phyloP scores from a whole-genome alignment of 345 rosid species.

The Citrus sp. region DNA sequence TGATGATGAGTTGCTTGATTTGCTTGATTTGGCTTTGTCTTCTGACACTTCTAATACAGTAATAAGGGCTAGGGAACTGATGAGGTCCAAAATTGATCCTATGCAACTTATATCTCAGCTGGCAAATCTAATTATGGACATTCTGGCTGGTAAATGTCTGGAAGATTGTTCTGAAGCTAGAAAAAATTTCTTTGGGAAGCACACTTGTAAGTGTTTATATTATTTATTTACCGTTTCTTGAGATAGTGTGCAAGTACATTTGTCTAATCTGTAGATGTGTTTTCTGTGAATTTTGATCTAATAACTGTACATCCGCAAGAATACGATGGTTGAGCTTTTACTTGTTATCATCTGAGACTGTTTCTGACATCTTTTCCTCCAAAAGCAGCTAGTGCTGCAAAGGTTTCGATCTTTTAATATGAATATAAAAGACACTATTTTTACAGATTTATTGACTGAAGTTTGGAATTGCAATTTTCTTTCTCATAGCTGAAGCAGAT shows the following conservation, averaged over 20 bases:
- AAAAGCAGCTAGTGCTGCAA: background rate
- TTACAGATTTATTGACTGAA: background rate
- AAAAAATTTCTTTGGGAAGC: constrained; percentile 51
- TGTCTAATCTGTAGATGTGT: background rate
- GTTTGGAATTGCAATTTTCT: constrained; percentile 10
- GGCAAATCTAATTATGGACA: constrained; percentile 90
- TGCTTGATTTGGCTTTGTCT: constrained; percentile 89
- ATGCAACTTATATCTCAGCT: constrained; percentile 91
- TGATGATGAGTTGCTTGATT: constrained; percentile 88
- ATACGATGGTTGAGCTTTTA: background rate
- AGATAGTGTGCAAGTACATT: background rate
- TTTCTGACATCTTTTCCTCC: background rate
- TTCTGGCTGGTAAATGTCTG: constrained; percentile 64
- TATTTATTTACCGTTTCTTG: background rate
- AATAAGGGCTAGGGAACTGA: constrained; percentile 84
- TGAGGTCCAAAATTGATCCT: constrained; percentile 94
- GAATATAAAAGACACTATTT: background rate
- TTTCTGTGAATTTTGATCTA: background rate
- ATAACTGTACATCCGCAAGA: background rate
- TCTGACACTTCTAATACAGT: constrained; percentile 92
- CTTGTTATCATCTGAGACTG: background rate
- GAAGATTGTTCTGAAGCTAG: constrained; percentile 63
- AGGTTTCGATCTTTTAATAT: background rate
- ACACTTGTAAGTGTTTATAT: constrained; percentile 35
- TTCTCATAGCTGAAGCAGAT: constrained; percentile 68